Evolutionary conservation across 2,329 filamentous ascomycete species (phyloP), one percentile per base, ranked within the genome.

Genomic region (Geoglossum cookeanum): DNA sequence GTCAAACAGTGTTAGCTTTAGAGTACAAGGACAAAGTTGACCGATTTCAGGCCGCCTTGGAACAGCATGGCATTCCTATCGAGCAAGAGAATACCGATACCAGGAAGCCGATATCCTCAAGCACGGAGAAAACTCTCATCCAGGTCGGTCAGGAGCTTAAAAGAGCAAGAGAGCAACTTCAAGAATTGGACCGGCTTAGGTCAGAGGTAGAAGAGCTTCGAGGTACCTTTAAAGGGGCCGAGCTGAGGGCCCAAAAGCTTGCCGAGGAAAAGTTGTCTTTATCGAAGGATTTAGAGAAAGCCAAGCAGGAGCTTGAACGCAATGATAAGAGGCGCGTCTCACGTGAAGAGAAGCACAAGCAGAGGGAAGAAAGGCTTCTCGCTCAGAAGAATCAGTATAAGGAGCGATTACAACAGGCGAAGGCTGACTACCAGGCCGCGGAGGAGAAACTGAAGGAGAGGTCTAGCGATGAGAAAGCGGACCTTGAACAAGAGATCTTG

Each of bases 1-100:
- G 76, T 58, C 79, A 83, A 64, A 81, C 78, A 1, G 72, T 75
- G 1, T 69, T 81, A 11, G 76, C 77, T 13, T 68, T 74, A 0
- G 75, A 81, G 61, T 83, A 83, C 66, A 75, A 76, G 60, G 71
- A 73, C 32, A 78, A 78, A 57, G 78, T 83, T 7, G 75, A 79
- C 59, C 77, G 82, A 60, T 70, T 84, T 57, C 78, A 81, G 58
- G 68, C 67, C 75, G 61, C 68, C 77, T 15, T 75, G 72, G 58
- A 72, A 72, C 63, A 68, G 58, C 65, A 62, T 42, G 71, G 68
- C 7, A 37, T 53, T 35, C 30, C 49, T 13, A 35, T 53, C 22
- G 67, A 67, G 29, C 69, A 71, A 35, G 67, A 70, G 1, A 66
- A 65, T 17, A 62, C 61, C 11, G 66, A 59, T 27, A 69, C 68